Evolutionary conservation across 257 asterid species (phyloP), one percentile per base, ranked within the genome.

Genomic region (Solanum chiquidenum): DNA sequence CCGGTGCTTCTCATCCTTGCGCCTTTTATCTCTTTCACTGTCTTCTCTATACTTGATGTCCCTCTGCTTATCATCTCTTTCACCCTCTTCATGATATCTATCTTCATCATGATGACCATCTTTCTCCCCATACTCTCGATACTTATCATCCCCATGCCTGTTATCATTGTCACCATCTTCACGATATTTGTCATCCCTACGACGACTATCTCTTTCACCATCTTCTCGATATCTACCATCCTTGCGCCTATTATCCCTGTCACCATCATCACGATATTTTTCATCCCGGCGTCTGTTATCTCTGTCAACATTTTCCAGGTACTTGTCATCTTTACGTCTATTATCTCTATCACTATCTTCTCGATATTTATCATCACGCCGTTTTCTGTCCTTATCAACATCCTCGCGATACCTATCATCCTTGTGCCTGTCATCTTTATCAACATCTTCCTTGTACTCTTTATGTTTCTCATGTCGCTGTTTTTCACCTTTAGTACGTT

Each of bases 401-500:
- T 93, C 95, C 86, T 96, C 95, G 64, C 80, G 93, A 80, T 91
- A 90, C 87, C 93, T 94, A 77, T 92, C 98, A 25, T 88, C 89
- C 69, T 60, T 88, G 20, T 88, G 89, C 72, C 66, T 88, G 16
- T 83, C 82, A 71, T 83, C 89, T 83, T 60, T 88, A 83, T 88
- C 87, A 16, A 76, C 89, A 29, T 88, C 89, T 35, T 86, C 88
- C 88, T 64, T 76, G 46, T 73, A 49, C 71, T 86, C 98, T 83
- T 91, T 95, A 88, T 93, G 89, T 93, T 90, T 93, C 85, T 93
- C 98, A 87, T 94, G 97, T 89, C 90, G 93, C 88, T 90, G 86
- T 90, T 91, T 95, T 86, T 90, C 91, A 90, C 94, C 98, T 94
- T 92, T 94, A 55, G 93, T 89, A 83, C 91, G 98, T 44, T 95